Evolutionary conservation across 495 filamentous ascomycete species (phyloP).

Genomic region (Hypoxylon intermedium): DNA sequence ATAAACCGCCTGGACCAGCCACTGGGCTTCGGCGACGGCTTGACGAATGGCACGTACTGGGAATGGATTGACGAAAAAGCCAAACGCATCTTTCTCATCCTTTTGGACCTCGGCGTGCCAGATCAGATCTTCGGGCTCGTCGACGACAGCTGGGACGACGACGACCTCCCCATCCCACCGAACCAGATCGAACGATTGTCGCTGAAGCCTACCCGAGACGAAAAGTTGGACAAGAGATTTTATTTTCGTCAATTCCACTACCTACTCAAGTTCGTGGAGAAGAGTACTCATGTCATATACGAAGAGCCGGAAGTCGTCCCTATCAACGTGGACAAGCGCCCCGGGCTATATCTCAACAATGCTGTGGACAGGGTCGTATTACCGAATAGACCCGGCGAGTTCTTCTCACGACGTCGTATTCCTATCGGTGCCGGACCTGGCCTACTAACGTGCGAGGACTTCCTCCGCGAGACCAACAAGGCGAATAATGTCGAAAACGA

Average conservation of each 20-base stretch:
- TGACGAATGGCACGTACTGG: slow-evolving; percentile 90
- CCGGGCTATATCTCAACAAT: slow-evolving; percentile 55
- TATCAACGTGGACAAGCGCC: slow-evolving; percentile 69
- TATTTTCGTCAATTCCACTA: slow-evolving; percentile 83
- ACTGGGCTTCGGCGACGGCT: slow-evolving; percentile 81
- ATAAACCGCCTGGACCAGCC: slow-evolving; percentile 71
- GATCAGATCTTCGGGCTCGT: slow-evolving; percentile 86
- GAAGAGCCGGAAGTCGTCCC: slow-evolving; percentile 81
- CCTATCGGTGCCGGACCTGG: slow-evolving; percentile 65
- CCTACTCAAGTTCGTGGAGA: slow-evolving; percentile 71
- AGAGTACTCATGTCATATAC: slow-evolving; percentile 77
- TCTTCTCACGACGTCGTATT: slow-evolving; percentile 76
- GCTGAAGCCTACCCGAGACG: slow-evolving; percentile 66
- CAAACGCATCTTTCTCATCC: slow-evolving; percentile 80
- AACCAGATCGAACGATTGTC: slow-evolving; percentile 72
- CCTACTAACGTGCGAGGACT: slow-evolving; percentile 68
- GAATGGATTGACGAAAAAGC: slow-evolving; percentile 88
- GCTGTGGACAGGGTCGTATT: slow-evolving; percentile 72
- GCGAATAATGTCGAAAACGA: slow-evolving; percentile 72
- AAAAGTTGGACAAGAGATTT: slow-evolving; percentile 74
- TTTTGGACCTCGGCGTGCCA: slow-evolving; percentile 78
- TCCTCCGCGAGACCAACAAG: slow-evolving; percentile 70
- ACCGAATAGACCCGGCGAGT: slow-evolving; percentile 62
- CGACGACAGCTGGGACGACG: slow-evolving; percentile 86
- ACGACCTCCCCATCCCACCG: slow-evolving; percentile 80